phyloP scores from a whole-genome alignment of 768 basidiomycete genomes.

The Lactifluus echinatus region DNA sequence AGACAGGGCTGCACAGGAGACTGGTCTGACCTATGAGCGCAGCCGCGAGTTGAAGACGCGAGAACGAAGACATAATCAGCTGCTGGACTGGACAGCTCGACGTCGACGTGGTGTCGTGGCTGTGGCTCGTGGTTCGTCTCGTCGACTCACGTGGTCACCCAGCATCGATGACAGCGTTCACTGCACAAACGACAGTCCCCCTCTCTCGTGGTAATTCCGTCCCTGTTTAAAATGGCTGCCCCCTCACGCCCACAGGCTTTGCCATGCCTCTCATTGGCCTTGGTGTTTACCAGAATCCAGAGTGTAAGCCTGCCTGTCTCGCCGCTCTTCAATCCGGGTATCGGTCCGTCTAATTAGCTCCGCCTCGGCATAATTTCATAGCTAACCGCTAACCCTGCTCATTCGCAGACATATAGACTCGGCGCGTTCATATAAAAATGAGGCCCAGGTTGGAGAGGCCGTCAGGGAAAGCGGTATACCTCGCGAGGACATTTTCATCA shows the following conservation, averaged over 20 bases:
- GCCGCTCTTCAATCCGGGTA: constrained; percentile 64
- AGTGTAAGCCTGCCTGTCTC: constrained; percentile 43
- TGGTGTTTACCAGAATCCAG: constrained; percentile 60
- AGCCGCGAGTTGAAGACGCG: constrained; percentile 79
- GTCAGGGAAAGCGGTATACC: constrained; percentile 46
- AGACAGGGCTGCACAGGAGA: not conserved
- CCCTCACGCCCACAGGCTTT: constrained; percentile 37
- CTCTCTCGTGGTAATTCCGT: constrained; percentile 6
- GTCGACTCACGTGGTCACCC: no score
- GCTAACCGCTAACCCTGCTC: not conserved
- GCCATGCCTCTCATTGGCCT: constrained; percentile 60
- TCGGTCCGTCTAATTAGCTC: constrained; percentile 29
- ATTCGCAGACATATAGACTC: constrained; percentile 58
- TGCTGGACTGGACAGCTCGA: no score
- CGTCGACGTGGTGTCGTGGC: not conserved
- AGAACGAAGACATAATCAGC: constrained; percentile 48
- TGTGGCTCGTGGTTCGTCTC: no score
- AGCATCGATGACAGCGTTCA: no score
- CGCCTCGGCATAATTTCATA: no score
- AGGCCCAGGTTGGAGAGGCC: constrained; percentile 52
- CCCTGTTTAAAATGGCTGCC: no score
- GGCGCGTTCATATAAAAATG: constrained; percentile 62
- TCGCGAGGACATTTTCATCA: constrained; percentile 61
- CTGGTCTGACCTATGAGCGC: constrained; percentile 62
- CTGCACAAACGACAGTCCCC: not conserved